Conservation (phyloP, 2,329 filamentous ascomycete genomes). For the Purpureocillium lavendulum region DNA sequence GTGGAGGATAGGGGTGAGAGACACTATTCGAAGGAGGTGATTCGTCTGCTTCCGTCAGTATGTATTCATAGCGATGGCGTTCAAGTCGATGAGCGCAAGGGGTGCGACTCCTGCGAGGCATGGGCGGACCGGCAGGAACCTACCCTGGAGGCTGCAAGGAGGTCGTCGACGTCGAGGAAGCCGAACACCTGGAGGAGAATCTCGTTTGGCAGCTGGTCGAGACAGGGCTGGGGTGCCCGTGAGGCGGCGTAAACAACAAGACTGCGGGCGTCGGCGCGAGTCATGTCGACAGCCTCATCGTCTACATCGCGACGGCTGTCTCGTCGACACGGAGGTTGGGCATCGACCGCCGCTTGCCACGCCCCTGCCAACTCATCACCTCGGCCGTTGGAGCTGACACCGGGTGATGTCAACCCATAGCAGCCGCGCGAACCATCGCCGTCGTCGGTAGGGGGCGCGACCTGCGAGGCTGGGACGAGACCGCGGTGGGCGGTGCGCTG, state of each 20-base stretch:
- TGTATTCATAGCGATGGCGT: not conserved
- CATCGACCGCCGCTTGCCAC: not conserved
- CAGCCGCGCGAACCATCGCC: too few species aligned
- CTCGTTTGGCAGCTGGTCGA: conserved; percentile 45
- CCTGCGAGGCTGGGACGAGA: too few species aligned
- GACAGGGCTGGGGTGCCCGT: conserved; percentile 7
- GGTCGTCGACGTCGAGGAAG: conserved; percentile 48
- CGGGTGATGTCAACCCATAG: too few species aligned
- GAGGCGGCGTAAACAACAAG: not conserved
- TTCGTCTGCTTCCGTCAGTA: conserved; percentile 37
- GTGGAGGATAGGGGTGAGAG: conserved; percentile 58
- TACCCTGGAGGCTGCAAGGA: conserved; percentile 49
- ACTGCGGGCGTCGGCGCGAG: not conserved
- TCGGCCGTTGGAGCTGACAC: too few species aligned
- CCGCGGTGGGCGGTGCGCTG: too few species aligned
- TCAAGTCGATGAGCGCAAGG: not conserved
- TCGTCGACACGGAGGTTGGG: not conserved
- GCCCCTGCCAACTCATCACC: too few species aligned
- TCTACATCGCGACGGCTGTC: not conserved
- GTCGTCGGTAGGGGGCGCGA: too few species aligned
- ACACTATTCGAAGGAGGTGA: conserved; percentile 53
- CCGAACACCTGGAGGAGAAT: conserved; percentile 46
- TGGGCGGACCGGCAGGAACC: conserved; percentile 14
- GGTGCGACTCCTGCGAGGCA: too few species aligned
- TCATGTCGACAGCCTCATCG: not conserved